Evolutionary conservation across 345 rosid species (phyloP), one percentile per base, ranked within the genome.

Genomic region (Microthlaspi erraticum): DNA sequence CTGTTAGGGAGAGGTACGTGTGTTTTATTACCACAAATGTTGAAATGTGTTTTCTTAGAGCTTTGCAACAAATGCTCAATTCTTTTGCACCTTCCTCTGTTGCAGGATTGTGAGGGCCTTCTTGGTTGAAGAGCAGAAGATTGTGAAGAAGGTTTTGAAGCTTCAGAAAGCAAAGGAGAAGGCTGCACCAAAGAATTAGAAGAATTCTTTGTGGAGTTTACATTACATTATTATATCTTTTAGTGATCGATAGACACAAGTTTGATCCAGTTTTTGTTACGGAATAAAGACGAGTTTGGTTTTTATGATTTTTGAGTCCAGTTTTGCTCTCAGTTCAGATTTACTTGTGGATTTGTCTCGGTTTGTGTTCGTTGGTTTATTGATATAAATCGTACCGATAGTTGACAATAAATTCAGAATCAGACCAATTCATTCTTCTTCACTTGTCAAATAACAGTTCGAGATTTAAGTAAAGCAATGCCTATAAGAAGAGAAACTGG

Each of bases 91-190:
- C 23, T n/a, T 37, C 14, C 14, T 61, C 19, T 64, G 17, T 18
- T 70, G 2, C 56, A 87, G 91, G 80, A 87, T 87, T 29, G 81
- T 87, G 13, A 83, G 91, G 7, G 91, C 88, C 13, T 87, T 84
- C 64, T 73, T 87, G 83, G 91, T 84, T 42, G 92, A 87, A 69
- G 92, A 87, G 74, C 90, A 87, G 48, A 87, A 87, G 84, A 85
- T 87, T 59, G 93, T 87, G 68, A 87, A 87, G 78, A 85, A 85
- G 77, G 89, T 85, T 18, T 74, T 85, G 82, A 85, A 85, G 79
- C 81, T 85, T 60, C 87, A 85, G 61, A 85, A 83, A 79, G 58
- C 83, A 0, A 81, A 83, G 80, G 87, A 85, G 71, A 85, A 85
- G 79, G 77, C 58, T 59, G 81, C 85, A 6, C 53, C 85, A 29